These are phyloP conservation scores for Wickerhamiella sorbophila DNA, from an alignment of 805 yeast genomes.

Conservation along the genomic window DNA sequence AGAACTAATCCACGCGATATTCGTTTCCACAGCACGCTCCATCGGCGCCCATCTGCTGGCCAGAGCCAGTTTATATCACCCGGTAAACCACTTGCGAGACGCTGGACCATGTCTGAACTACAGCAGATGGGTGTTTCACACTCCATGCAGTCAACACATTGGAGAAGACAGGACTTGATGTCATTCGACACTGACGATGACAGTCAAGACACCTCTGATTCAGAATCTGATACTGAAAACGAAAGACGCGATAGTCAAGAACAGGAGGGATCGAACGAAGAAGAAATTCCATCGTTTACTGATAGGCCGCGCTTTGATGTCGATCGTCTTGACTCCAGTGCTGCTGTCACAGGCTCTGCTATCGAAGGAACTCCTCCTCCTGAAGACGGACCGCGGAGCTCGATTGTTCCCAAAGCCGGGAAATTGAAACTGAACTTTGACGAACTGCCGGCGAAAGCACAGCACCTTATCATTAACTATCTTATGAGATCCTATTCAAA, in stretches of 20 bases:
- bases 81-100: slow-evolving; percentile 8
- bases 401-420: neutral
- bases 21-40: neutral
- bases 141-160: slow-evolving; percentile 39
- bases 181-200: slow-evolving; percentile 11
- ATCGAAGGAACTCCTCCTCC: neutral
- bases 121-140: slow-evolving; percentile 69
- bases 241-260: slow-evolving; percentile 17
- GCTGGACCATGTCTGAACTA: slow-evolving; percentile 40
- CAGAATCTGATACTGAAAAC: neutral
- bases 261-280: too few species aligned
- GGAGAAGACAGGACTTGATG: slow-evolving; percentile 8
- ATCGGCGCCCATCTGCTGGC: slow-evolving; percentile 6
- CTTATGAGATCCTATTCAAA: slow-evolving; percentile 56
- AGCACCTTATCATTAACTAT: slow-evolving; percentile 76
- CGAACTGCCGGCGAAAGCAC: slow-evolving; percentile 84
- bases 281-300: neutral
- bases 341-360: neutral
- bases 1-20: slow-evolving; percentile 27
- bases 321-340: neutral
- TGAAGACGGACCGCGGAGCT: neutral
- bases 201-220: too few species aligned
- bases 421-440: slow-evolving; percentile 40
- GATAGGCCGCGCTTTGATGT: neutral
- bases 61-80: neutral